A percentile compares a stretch with the other conserved stretches of the same genome.
phyloP scores from a whole-genome alignment of 1,284 basidiomycete genomes.

The Cryptococcus neoformans region DNA sequence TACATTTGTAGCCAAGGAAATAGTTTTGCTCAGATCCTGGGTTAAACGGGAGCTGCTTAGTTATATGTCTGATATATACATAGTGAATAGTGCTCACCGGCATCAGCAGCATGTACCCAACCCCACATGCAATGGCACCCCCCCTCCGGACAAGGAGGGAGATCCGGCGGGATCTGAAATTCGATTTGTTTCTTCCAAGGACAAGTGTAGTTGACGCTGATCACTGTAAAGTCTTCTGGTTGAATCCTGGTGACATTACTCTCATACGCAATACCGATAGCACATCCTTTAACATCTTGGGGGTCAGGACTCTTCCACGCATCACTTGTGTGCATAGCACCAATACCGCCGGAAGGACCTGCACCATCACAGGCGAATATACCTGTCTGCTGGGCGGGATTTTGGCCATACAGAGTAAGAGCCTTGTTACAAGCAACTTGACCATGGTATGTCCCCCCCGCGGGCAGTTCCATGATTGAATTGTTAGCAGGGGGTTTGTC shows the following conservation, averaged over 20 bases:
- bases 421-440: slow-evolving; percentile 40
- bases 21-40: slow-evolving; percentile 31
- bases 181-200: slow-evolving; percentile 42
- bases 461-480: slow-evolving; percentile 37
- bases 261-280: slow-evolving; percentile 30
- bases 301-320: slow-evolving; percentile 27
- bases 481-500: slow-evolving; percentile 33
- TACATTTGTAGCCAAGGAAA: slow-evolving; percentile 35
- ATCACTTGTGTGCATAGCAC: slow-evolving; percentile 41
- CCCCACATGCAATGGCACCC: slow-evolving; percentile 44
- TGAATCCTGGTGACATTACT: slow-evolving; percentile 30
- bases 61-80: no score
- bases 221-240: slow-evolving; percentile 39
- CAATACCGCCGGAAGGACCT: slow-evolving; percentile 27
- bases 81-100: slow-evolving; percentile 13
- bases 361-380: slow-evolving; percentile 30
- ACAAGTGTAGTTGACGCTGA: slow-evolving; percentile 33
- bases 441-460: slow-evolving; percentile 35
- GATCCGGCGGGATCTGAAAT: slow-evolving; percentile 37
- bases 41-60: no score
- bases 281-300: slow-evolving; percentile 39
- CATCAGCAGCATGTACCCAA: slow-evolving; percentile 34
- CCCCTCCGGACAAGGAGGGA: slow-evolving; percentile 40
- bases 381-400: slow-evolving; percentile 20
- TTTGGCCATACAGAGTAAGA: slow-evolving; percentile 23